Evolutionary conservation across 768 basidiomycete species (phyloP).

Genomic region (Leccinellum albellum): DNA sequence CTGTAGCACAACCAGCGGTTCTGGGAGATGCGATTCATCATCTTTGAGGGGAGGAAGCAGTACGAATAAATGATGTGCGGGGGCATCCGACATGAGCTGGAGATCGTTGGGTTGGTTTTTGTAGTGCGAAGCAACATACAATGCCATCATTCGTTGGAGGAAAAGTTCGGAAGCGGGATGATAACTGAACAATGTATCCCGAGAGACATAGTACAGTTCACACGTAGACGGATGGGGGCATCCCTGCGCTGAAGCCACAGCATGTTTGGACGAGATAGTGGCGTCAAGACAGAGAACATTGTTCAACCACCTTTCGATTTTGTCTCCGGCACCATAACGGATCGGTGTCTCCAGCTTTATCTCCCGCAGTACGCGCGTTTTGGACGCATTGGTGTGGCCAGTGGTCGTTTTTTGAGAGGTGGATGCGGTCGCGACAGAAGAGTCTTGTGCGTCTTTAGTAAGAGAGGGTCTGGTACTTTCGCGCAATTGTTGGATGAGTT

Average conservation of each 20-base stretch:
- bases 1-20: conserved; percentile 93
- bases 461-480: conserved; percentile 83
- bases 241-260: conserved; percentile 49
- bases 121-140: conserved; percentile 97
- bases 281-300: conserved; percentile 87
- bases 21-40: conserved; percentile 86
- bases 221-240: conserved; percentile 93
- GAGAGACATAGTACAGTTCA: conserved; percentile 91
- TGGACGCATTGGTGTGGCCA: conserved; percentile 57
- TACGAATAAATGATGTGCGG: conserved; percentile 95
- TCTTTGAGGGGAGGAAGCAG: conserved; percentile 89
- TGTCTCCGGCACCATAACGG: conserved; percentile 82
- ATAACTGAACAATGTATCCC: conserved; percentile 95
- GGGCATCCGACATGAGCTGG: conserved; percentile 95
- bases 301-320: conserved; percentile 94
- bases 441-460: conserved; percentile 55
- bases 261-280: conserved; percentile 50
- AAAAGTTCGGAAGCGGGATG: conserved; percentile 98
- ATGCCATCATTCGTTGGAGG: conserved; percentile 96
- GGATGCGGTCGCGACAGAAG: conserved; percentile 33
- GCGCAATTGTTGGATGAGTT: conserved; percentile 94
- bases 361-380: conserved; percentile 74
- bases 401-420: conserved; percentile 48
- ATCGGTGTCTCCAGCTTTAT: conserved; percentile 95
- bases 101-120: conserved; percentile 99